phyloP scores from a whole-genome alignment of 805 yeast species.

The Ogataea pini region DNA sequence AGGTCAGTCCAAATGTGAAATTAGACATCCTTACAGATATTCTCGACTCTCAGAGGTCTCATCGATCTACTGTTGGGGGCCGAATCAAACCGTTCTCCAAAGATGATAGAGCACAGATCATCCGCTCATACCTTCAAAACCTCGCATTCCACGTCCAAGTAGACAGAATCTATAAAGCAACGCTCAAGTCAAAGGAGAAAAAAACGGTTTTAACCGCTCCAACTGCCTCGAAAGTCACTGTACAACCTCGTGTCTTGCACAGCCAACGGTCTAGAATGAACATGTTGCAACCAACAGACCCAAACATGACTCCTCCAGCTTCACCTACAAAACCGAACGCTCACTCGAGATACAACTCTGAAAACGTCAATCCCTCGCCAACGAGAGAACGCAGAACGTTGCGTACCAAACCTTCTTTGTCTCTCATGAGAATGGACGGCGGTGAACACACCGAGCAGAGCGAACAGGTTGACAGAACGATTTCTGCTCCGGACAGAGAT shows the following conservation, averaged over 20 bases:
- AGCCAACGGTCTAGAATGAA: conserved; percentile 4
- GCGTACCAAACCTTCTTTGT: conserved; percentile 28
- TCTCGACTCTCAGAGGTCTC: conserved; percentile 24
- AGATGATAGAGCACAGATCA: conserved; percentile 46
- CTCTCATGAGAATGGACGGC: conserved; percentile 27
- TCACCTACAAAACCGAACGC: conserved; percentile 1
- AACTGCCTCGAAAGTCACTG: background rate
- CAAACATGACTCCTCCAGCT: conserved; percentile 2
- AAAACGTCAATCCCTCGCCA: conserved; percentile 3
- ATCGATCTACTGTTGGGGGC: too few species aligned
- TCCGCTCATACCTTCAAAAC: conserved; percentile 47
- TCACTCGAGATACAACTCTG: background rate
- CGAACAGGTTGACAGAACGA: too few species aligned
- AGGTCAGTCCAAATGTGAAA: conserved; percentile 40
- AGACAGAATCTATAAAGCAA: conserved; percentile 60
- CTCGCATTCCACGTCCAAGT: conserved; percentile 66
- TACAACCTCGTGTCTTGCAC: conserved; percentile 5
- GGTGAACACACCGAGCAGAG: background rate
- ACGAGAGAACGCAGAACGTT: conserved; percentile 11
- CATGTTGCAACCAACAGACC: background rate
- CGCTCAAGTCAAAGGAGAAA: conserved; percentile 31
- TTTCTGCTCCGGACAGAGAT: conserved; percentile 31
- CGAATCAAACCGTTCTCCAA: conserved; percentile 30
- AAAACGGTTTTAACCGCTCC: conserved; percentile 1
- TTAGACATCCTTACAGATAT: conserved; percentile 41